Percentiles rank a stretch among this genome's conserved stretches.
Evolutionary conservation across 2,329 filamentous ascomycete species (phyloP).

Genomic region (Fusarium incarnatum): DNA sequence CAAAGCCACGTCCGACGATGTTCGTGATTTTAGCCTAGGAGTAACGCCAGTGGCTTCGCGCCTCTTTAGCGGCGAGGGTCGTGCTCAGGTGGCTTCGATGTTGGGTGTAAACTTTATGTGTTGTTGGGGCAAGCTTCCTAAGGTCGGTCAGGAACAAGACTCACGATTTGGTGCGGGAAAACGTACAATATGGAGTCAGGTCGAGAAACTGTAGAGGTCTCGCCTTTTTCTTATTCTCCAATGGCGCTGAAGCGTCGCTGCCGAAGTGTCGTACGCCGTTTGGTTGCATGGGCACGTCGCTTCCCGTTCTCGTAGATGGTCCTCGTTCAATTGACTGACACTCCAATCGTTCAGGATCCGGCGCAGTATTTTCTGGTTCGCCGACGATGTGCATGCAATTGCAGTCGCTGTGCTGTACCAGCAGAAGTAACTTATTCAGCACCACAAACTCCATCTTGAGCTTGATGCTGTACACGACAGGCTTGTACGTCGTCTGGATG

Average conservation of each 20-base stretch:
- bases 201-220: conserved; percentile 17
- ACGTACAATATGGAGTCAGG: conserved; percentile 16
- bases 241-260: not conserved
- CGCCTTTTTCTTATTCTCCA: not conserved
- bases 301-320: conserved; percentile 9
- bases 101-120: not conserved
- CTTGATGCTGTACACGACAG: conserved; percentile 40
- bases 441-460: conserved; percentile 40
- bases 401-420: conserved; percentile 31
- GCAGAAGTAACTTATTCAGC: conserved; percentile 29
- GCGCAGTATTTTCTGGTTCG: conserved; percentile 4
- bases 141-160: not conserved
- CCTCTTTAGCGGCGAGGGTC: conserved; percentile 4
- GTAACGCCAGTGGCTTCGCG: not conserved
- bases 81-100: conserved; percentile 2
- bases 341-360: not conserved
- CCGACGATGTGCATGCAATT: conserved; percentile 33
- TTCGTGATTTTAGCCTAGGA: not conserved
- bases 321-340: conserved; percentile 7
- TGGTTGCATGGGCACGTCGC: conserved; percentile 15
- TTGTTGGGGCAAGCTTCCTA: not conserved
- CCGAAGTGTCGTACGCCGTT: not conserved
- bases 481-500: conserved; percentile 39
- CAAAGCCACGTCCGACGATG: not conserved
- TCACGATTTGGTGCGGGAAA: not conserved